A percentile compares a stretch with the other conserved stretches of the same genome.
Conservation (phyloP, 2,329 filamentous ascomycete genomes). For the Oidium heveae region DNA sequence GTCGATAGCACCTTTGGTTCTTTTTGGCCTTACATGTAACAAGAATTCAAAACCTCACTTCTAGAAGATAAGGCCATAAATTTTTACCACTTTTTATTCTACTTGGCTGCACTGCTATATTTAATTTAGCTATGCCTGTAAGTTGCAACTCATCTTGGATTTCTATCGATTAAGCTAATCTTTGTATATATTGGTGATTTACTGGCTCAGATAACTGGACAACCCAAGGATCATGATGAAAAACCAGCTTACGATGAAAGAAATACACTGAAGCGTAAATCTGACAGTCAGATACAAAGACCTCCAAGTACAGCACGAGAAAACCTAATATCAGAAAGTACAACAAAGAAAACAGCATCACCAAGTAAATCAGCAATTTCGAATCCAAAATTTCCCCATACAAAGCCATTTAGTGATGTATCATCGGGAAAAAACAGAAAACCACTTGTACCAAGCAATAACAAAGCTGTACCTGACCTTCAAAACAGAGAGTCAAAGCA, state of each 20-base stretch:
- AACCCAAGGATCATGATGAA: constrained; percentile 16
- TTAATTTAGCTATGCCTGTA: constrained; percentile 9
- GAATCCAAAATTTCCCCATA: constrained; percentile 6
- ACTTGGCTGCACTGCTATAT: not conserved
- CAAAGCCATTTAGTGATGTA: constrained; percentile 5
- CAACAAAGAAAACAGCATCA: constrained; percentile 4
- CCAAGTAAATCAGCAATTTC: constrained; percentile 4
- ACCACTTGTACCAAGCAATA: constrained; percentile 6
- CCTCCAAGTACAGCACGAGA: constrained; percentile 20
- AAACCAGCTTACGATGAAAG: constrained; percentile 7
- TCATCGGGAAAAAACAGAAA: not conserved
- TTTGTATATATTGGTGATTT: constrained; percentile 25
- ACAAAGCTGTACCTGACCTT: constrained; percentile 7
- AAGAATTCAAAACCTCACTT: too few relatives aligned
- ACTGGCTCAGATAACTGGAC: constrained; percentile 35
- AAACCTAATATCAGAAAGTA: constrained; percentile 4
- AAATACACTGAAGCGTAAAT: constrained; percentile 27
- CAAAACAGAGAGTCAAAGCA: constrained; percentile 11
- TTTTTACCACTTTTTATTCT: too few relatives aligned
- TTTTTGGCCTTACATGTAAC: too few relatives aligned
- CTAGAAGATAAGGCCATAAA: too few relatives aligned
- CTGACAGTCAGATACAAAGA: constrained; percentile 23
- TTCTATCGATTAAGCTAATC: constrained; percentile 3
- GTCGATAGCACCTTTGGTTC: too few relatives aligned
- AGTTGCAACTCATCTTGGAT: constrained; percentile 1